phyloP scores from a whole-genome alignment of 2,329 filamentous ascomycete genomes.

The Calonectria henricotiae region DNA sequence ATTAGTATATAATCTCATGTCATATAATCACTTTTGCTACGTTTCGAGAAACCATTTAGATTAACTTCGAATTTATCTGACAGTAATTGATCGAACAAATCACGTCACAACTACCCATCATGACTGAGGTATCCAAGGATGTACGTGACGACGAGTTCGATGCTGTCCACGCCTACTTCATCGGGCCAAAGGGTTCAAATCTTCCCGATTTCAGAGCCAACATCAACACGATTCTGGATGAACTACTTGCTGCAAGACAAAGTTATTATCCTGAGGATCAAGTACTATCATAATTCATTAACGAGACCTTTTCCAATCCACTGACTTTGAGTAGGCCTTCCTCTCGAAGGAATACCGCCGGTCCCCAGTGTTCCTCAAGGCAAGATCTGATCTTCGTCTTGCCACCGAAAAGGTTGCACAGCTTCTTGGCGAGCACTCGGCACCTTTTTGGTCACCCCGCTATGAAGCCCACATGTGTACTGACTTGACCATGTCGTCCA shows the following conservation, averaged over 20 bases:
- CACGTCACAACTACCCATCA: neutral
- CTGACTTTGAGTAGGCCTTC: conserved; percentile 51
- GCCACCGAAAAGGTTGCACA: conserved; percentile 58
- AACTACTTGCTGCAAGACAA: conserved; percentile 54
- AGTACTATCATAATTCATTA: conserved; percentile 41
- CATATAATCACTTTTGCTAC: neutral
- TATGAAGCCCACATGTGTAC: conserved; percentile 67
- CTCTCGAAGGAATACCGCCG: conserved; percentile 58
- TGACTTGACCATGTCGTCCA: conserved; percentile 61
- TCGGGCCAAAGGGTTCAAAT: conserved; percentile 63
- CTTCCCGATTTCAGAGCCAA: conserved; percentile 59
- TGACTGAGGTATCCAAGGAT: neutral
- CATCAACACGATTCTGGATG: conserved; percentile 60
- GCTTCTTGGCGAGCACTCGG: conserved; percentile 61
- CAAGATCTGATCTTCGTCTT: conserved; percentile 55
- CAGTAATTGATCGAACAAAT: neutral
- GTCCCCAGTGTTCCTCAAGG: conserved; percentile 56
- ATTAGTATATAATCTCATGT: neutral
- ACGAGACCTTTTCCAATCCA: neutral
- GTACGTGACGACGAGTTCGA: conserved; percentile 44
- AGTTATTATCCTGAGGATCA: conserved; percentile 59
- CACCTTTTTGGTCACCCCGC: conserved; percentile 65
- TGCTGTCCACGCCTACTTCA: conserved; percentile 59
- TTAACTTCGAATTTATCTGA: neutral
- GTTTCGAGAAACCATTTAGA: neutral